Base-by-base conservation (phyloP, 2,329 filamentous ascomycete species). In the Calonectria ilicicola region DNA sequence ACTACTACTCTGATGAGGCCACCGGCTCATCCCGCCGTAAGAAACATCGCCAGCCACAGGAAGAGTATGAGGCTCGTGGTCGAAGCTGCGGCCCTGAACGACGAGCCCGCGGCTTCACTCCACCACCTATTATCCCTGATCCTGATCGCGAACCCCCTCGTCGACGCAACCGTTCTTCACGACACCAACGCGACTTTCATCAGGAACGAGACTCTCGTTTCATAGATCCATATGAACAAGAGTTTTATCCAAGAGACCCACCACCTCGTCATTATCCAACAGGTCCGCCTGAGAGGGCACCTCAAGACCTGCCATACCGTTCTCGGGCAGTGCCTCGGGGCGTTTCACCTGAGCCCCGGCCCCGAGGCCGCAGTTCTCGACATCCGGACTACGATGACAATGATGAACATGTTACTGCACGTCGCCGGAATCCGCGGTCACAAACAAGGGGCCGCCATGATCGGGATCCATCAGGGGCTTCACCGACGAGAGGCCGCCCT, bases 401-500 rank as follows among this genome's bases (percentile, higher is more conserved):
- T 7, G 69, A 80, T 8, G 75, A 72, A 19, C 67, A 72, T 19
- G 72, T 74, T 32, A 47, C 66, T 15, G 32, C 26, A 58, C 65
- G 70, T 46, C 60, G 69, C 65, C 79, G 75, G 14, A 76, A 77
- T 0, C 76, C 77, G 5, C 74, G 74, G 19, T 81, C 80, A 15
- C 80, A 79, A 27, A 74, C 75, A 40, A 72, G 76, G n/a, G 72
- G 76, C 9, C 67, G 66, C 9, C 49, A 63, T 23, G 75, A 70
- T 21, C 66, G 78, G 21, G 75, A 35, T 40, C 69, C 40, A 14
- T 17, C 56, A 5, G 68, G 65, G 29, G 66, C 58, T 23, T 77
- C 76, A 4, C 76, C 80, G 4, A 67, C 73, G 5, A 76, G 80
- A 8, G 80, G 79, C 26, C 80, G 78, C 4, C 76, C 75, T 17